A percentile compares a stretch with the other conserved stretches of the same genome.
Conservation (phyloP, 2,329 filamentous ascomycete genomes). For the Phaeosphaeriaceae sp. region DNA sequence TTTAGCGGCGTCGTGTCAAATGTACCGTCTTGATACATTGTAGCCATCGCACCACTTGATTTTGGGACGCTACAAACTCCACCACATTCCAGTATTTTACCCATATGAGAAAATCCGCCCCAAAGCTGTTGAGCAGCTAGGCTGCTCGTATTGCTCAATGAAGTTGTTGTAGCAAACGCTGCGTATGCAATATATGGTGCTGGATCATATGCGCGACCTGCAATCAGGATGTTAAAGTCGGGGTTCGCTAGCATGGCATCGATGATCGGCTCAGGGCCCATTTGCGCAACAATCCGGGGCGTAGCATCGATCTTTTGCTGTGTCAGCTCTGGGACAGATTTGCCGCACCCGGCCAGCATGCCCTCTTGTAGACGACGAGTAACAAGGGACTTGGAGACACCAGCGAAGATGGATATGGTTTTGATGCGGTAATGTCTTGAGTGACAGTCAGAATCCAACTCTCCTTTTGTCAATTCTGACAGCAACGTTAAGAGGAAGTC, state of each 20-base stretch:
- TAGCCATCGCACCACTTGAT: conserved; percentile 50
- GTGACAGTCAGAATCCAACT: too few species aligned
- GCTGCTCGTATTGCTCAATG: conserved; percentile 4
- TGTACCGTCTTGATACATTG: conserved; percentile 49
- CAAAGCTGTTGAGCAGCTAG: conserved; percentile 12
- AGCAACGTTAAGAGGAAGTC: conserved; percentile 3
- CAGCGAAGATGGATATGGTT: conserved; percentile 32
- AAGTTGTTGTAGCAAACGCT: conserved; percentile 10
- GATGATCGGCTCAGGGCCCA: conserved; percentile 55
- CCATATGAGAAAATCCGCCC: conserved; percentile 54
- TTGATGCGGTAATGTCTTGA: conserved; percentile 24
- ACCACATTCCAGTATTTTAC: conserved; percentile 64
- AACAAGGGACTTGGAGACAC: conserved; percentile 26
- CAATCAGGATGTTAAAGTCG: conserved; percentile 57
- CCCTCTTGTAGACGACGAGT: conserved; percentile 8
- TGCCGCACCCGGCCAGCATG: conserved; percentile 43
- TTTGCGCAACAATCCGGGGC: conserved; percentile 53
- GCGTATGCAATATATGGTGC: conserved; percentile 29
- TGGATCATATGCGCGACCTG: conserved; percentile 47
- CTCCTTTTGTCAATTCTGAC: not conserved
- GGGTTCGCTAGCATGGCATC: conserved; percentile 51
- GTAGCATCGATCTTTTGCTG: conserved; percentile 49
- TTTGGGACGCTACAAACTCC: conserved; percentile 57
- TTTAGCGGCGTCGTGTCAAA: conserved; percentile 58
- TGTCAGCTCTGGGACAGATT: conserved; percentile 50